A percentile compares a stretch with the other conserved stretches of the same genome.
These are phyloP conservation scores for Penicillium sp. DNA, from an alignment of 2,329 filamentous ascomycete genomes.

Conservation along the genomic window DNA sequence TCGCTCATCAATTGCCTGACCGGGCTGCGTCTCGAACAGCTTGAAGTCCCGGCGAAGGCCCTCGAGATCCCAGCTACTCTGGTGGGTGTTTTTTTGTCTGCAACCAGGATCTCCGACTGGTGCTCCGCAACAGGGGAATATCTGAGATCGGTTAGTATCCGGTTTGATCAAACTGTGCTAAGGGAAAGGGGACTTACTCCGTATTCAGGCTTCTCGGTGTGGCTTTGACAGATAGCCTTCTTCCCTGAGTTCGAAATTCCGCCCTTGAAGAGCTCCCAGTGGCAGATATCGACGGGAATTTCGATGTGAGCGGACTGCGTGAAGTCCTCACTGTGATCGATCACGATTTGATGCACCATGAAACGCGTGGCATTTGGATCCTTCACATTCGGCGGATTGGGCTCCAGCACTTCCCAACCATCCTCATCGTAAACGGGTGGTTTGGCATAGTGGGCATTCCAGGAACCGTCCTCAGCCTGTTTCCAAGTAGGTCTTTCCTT, in stretches of 20 bases:
- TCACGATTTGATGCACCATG: background rate
- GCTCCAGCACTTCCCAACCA: no score
- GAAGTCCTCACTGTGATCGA: background rate
- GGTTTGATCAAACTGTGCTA: background rate
- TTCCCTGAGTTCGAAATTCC: background rate
- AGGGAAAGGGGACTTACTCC: background rate
- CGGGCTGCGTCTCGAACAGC: slow-evolving; percentile 1
- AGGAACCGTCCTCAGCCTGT: background rate
- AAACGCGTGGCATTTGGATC: background rate
- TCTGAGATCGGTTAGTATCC: background rate
- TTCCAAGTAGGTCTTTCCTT: background rate
- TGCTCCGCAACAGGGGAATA: background rate
- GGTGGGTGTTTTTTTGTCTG: background rate
- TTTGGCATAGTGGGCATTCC: background rate
- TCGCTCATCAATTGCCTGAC: background rate
- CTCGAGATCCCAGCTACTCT: background rate
- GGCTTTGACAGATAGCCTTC: background rate
- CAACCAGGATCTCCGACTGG: background rate
- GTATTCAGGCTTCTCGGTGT: background rate
- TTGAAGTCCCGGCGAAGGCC: background rate
- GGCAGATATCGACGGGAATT: background rate
- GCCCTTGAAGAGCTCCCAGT: background rate
- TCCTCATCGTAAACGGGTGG: no score
- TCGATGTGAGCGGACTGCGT: background rate
- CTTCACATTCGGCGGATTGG: no score